Conservation (phyloP, 768 basidiomycete species). For the Russula abietina region DNA sequence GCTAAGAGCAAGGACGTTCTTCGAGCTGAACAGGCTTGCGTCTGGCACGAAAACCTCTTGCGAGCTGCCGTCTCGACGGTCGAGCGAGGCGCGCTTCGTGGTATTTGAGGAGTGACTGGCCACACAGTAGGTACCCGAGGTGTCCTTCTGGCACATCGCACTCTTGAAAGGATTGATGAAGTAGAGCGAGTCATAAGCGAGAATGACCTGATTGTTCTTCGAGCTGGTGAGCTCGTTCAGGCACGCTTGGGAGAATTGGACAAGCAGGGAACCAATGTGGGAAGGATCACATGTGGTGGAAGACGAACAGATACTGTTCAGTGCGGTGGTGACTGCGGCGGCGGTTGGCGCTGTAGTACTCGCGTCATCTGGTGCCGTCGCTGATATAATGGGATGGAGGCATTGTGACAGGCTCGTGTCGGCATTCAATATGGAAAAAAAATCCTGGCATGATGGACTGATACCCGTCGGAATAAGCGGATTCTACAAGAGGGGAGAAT, state of each 20-base stretch:
- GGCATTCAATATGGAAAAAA: constrained; percentile 56
- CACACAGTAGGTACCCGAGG: constrained; percentile 64
- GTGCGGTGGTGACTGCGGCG: constrained; percentile 42
- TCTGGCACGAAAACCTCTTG: constrained; percentile 44
- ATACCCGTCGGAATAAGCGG: constrained; percentile 67
- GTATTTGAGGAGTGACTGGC: constrained; percentile 34
- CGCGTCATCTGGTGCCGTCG: constrained; percentile 51
- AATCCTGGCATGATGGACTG: constrained; percentile 47
- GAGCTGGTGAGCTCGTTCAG: constrained; percentile 55
- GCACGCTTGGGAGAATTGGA: constrained; percentile 69
- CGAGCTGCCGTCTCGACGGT: constrained; percentile 28
- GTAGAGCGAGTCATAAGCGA: constrained; percentile 79
- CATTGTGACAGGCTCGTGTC: constrained; percentile 55
- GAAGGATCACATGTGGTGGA: constrained; percentile 49
- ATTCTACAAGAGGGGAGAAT: constrained; percentile 19
- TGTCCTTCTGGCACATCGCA: constrained; percentile 74
- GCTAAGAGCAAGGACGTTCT: constrained; percentile 80
- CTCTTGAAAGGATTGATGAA: constrained; percentile 53
- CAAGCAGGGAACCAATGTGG: constrained; percentile 54
- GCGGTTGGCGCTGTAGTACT: constrained; percentile 38
- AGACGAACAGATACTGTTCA: constrained; percentile 51
- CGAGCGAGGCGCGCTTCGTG: constrained; percentile 16
- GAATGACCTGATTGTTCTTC: constrained; percentile 47
- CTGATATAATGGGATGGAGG: constrained; percentile 53
- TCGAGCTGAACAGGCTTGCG: constrained; percentile 44